Evolutionary conservation across 2,329 filamentous ascomycete genomes (phyloP), one percentile per base, ranked within the genome.

Genomic region (Pyricularia sp.): DNA sequence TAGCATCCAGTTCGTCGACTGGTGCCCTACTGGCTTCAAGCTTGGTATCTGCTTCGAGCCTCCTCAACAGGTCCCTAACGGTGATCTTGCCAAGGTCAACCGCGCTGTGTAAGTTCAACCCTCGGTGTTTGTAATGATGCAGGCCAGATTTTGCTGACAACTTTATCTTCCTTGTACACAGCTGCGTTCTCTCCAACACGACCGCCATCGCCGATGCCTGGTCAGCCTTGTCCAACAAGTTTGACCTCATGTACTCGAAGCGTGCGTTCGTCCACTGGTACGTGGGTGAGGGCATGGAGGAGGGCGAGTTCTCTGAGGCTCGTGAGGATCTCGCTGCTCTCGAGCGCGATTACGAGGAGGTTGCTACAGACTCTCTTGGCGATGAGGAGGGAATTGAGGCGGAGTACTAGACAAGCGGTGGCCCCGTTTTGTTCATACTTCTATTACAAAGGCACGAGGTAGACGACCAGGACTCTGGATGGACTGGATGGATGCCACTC

Each of bases 241-340:
- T 92, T 79, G 89, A 91, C 75, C 88, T 91, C 75, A 91, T 91
- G 89, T 90, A 91, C 85, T 89, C 85, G 81, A 91, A 91, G 86
- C 88, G 89, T 73, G 89, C 89, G 70, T 91, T 92, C 75, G 89
- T 91, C 64, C 89, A 92, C 81, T 91, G 89, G 89, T 92, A 92
- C 73, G 92, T 95, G 68, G 92, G 92, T 73, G 92, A 95, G 82
- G 92, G 92, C 82, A 95, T 95, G 92, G 92, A 95, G 83, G 92
- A 95, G 79, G 92, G 92, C 75, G 92, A 95, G 80, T 95, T 95
- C 83, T 91, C 89, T 72, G 92, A 95, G 81, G 92, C 92, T 71
- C 90, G 92, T 74, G 92, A 95, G 83, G 92, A 95, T 78, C 84
- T 95, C 71, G 92, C 92, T 71, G 92, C 92, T 65, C 84, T 95